These are phyloP conservation scores for Sisymbrium altissimum DNA, from an alignment of 345 rosid species.

Conservation along the genomic window DNA sequence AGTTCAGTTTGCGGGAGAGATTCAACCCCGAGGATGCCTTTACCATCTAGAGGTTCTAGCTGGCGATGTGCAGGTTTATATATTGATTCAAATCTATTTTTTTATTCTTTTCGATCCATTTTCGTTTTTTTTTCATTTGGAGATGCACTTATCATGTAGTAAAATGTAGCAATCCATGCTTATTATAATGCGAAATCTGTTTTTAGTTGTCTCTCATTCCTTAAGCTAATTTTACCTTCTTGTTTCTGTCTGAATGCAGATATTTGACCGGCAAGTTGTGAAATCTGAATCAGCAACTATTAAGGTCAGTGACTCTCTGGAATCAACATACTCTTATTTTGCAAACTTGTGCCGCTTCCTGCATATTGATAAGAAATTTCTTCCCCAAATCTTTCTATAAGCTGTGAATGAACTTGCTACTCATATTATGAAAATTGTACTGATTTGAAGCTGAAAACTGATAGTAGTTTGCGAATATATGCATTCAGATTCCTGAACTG, in stretches of 20 bases:
- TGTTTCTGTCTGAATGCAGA: constrained; percentile 42
- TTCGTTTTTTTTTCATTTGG: not conserved
- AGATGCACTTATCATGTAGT: not conserved
- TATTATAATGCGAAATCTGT: not conserved
- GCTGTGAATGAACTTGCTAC: not conserved
- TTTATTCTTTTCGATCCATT: not conserved
- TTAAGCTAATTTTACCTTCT: not conserved
- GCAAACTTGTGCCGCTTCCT: not conserved
- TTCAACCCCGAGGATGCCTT: constrained; percentile 72
- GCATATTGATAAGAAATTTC: not conserved
- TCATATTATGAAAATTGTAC: not conserved
- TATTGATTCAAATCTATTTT: not conserved
- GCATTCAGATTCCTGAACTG: constrained; percentile 77
- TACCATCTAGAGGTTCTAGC: constrained; percentile 54
- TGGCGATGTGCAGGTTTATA: constrained; percentile 63
- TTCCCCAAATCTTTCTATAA: not conserved
- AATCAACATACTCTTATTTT: not conserved
- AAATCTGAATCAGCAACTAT: constrained; percentile 59
- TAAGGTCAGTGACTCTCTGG: constrained; percentile 44
- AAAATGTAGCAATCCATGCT: not conserved
- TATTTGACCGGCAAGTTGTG: constrained; percentile 65
- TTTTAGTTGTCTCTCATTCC: not conserved
- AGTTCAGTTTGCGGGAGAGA: constrained; percentile 96
- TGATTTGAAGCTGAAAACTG: constrained; percentile 4
- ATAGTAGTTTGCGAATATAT: not conserved